Evolutionary conservation across 2,329 filamentous ascomycete genomes (phyloP).

Genomic region (Capronia epimyces): DNA sequence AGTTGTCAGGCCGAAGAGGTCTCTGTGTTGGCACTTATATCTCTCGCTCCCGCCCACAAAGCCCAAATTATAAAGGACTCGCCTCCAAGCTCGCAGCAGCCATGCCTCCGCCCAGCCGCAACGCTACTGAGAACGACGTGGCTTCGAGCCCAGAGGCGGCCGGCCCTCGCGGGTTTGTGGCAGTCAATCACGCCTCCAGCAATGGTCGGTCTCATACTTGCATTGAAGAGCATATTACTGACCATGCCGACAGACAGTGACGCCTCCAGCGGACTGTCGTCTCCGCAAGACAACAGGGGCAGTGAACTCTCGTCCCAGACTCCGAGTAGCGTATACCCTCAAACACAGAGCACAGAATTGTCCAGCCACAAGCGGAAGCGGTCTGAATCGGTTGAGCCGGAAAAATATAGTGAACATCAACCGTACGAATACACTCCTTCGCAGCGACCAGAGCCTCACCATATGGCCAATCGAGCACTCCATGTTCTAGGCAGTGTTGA

Average conservation of each 20-base stretch:
- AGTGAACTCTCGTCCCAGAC: conserved; percentile 4
- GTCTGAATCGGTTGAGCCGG: conserved; percentile 7
- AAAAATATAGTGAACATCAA: conserved; percentile 6
- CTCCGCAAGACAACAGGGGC: conserved; percentile 10
- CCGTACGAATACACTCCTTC: conserved; percentile 13
- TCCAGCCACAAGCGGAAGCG: conserved; percentile 17
- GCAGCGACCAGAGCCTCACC: conserved; percentile 16
- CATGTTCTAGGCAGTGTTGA: conserved; percentile 20
- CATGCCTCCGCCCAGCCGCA: conserved; percentile 5
- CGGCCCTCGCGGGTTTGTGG: conserved; percentile 16
- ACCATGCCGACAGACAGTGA: conserved; percentile 12
- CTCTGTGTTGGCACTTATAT: conserved; percentile 9
- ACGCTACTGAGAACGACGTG: conserved; percentile 7
- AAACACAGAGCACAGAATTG: conserved; percentile 1
- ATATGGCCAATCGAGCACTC: conserved; percentile 27
- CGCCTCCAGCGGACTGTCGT: conserved; percentile 13
- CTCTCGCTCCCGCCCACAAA: not conserved
- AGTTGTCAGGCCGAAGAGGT: conserved; percentile 3
- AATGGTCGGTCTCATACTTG: conserved; percentile 11
- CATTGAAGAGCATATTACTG: not conserved
- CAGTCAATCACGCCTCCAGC: conserved; percentile 15
- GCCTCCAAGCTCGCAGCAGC: not conserved
- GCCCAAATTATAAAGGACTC: not conserved
- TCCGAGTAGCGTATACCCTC: conserved; percentile 3
- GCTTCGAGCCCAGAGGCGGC: conserved; percentile 12